Evolutionary conservation across 2,329 filamentous ascomycete genomes (phyloP).

Genomic region (Pseudogymnoascus sp.): DNA sequence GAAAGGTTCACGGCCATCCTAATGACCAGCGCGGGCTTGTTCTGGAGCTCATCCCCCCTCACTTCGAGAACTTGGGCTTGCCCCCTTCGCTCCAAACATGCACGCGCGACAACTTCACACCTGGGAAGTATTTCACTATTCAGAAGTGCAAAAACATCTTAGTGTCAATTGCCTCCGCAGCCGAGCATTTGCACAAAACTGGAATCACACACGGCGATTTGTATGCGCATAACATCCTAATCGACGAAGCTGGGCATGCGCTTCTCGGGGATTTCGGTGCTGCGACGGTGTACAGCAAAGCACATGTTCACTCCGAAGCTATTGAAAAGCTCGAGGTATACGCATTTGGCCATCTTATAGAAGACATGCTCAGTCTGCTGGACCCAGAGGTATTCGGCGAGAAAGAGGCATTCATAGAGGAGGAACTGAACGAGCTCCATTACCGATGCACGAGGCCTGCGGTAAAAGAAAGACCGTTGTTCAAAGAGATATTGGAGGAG

Average conservation of each 20-base stretch:
- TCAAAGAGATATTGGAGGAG: slow-evolving; percentile 21
- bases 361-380: slow-evolving; percentile 33
- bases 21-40: slow-evolving; percentile 36
- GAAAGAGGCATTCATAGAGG: slow-evolving; percentile 24
- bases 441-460: slow-evolving; percentile 25
- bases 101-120: slow-evolving; percentile 38
- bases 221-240: slow-evolving; percentile 42
- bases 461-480: slow-evolving; percentile 24
- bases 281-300: slow-evolving; percentile 37
- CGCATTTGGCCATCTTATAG: slow-evolving; percentile 40
- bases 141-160: slow-evolving; percentile 32
- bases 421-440: slow-evolving; percentile 24
- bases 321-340: slow-evolving; percentile 40
- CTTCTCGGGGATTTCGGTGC: slow-evolving; percentile 42
- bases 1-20: slow-evolving; percentile 36
- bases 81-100: slow-evolving; percentile 40
- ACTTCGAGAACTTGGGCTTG: slow-evolving; percentile 36
- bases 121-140: slow-evolving; percentile 25
- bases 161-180: slow-evolving; percentile 35
- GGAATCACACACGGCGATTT: slow-evolving; percentile 41
- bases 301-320: slow-evolving; percentile 17
- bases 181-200: slow-evolving; percentile 36
- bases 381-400: slow-evolving; percentile 17
- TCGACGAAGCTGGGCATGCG: slow-evolving; percentile 34
- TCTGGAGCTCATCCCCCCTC: slow-evolving; percentile 39